Evolutionary conservation across 2,329 filamentous ascomycete species (phyloP), one percentile per base, ranked within the genome.

Genomic region (Diaporthe sp.): DNA sequence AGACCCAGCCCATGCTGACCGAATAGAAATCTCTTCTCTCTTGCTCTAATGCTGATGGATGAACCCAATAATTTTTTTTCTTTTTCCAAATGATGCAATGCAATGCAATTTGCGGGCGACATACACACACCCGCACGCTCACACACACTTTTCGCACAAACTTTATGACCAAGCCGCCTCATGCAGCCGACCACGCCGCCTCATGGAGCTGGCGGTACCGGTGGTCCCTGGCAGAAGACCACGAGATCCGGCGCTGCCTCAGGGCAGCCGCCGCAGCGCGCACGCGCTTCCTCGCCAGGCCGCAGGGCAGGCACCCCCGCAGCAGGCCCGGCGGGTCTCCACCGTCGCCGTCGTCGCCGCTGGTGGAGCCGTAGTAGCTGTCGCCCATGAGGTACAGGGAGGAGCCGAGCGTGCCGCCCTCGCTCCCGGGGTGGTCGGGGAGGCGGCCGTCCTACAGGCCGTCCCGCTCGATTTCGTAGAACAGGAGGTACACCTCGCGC

Each of bases 401-500:
- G 56, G 63, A 68, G n/a, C 63, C 47, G 47, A 68, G 56, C 56
- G 69, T 71, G 55, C 30, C 44, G 19, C 44, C 59, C 32, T 32
- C 56, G 70, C 32, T 55, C 25, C 47, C 59, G 15, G 13, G n/a
- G 15, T 12, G 22, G 47, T 44, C 42, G 35, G 30, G 22, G 50
- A 25, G 22, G 50, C 47, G 73, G 66, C 70, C 47, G 56, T 61
- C 72, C 75, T 76, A 76, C 42, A 56, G 56, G 56, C 68, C 75
- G 61, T 84, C 83, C 78, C 87, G 87, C 77, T 96, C 94, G 79
- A 97, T 85, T 86, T 98, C 96, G 83, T 99, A 99, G 83, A 99
- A 99, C 69, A 99, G 84, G 81, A 99, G 86, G 82, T 99, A 99
- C 0, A 98, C 96, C 83, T 99, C 97, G 79, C 93, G 93, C 84